phyloP scores from a whole-genome alignment of 73 alveolate genomes.

The Paramecium sonneborni region DNA sequence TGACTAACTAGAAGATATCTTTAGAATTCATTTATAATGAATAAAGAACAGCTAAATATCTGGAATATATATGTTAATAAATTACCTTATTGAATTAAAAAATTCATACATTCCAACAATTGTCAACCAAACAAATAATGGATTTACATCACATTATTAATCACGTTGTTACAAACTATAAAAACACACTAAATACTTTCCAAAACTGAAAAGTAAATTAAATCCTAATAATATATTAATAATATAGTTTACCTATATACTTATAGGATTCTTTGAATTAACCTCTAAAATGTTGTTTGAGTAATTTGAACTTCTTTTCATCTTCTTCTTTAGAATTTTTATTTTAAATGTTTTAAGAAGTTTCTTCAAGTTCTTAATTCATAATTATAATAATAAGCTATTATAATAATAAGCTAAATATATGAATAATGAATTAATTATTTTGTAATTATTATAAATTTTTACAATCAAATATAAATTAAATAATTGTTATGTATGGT shows the following conservation, averaged over 20 bases:
- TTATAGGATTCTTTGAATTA: slow-evolving; percentile 8
- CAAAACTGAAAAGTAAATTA: slow-evolving; percentile 18
- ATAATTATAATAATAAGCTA: neutral
- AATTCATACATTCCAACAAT: slow-evolving; percentile 31
- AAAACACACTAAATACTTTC: neutral
- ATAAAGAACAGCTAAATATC: neutral
- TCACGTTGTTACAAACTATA: neutral
- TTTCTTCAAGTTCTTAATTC: neutral
- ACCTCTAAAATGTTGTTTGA: neutral
- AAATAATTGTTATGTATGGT: neutral
- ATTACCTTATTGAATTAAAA: neutral
- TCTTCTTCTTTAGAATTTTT: neutral
- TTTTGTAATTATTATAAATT: neutral
- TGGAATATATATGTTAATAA: neutral
- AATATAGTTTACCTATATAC: neutral
- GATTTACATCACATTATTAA: neutral
- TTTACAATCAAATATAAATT: neutral
- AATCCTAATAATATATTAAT: neutral
- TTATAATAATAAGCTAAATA: neutral
- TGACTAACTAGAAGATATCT: neutral
- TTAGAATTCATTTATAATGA: neutral
- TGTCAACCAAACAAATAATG: slow-evolving; percentile 15
- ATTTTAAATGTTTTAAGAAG: neutral
- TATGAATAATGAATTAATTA: neutral
- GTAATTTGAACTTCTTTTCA: neutral